These are phyloP conservation scores for Eucalyptus albens DNA, from an alignment of 345 rosid genomes.

Conservation along the genomic window DNA sequence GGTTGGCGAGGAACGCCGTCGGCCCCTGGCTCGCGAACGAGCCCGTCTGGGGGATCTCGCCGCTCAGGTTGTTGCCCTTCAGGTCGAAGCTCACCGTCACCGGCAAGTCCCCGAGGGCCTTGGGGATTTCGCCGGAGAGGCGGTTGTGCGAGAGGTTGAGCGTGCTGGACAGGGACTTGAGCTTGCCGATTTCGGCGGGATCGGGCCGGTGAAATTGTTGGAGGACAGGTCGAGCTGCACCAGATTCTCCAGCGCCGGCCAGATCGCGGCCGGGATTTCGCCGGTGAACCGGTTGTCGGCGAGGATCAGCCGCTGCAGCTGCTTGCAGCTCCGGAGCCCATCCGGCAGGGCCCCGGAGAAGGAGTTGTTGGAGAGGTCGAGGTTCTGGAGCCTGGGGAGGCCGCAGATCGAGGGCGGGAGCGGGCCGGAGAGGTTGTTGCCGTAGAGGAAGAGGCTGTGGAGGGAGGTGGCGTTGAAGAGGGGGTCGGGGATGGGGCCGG, in stretches of 20 bases:
- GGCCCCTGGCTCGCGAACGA: conserved; percentile 96
- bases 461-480: conserved; percentile 91
- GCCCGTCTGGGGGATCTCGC: conserved; percentile 87
- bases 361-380: conserved; percentile 76
- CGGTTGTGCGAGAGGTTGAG: conserved; percentile 78
- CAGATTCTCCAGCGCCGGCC: conserved; percentile 64
- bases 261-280: conserved; percentile 55
- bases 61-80: conserved; percentile 63
- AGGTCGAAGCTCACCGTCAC: conserved; percentile 86
- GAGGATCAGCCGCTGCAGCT: conserved; percentile 71
- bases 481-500: conserved; percentile 66
- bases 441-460: conserved; percentile 66
- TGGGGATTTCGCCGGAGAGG: conserved; percentile 68
- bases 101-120: conserved; percentile 62
- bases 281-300: conserved; percentile 58
- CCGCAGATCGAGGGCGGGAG: conserved; percentile 72
- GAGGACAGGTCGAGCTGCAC: conserved; percentile 81
- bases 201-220: conserved; percentile 47
- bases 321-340: conserved; percentile 48
- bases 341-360: conserved; percentile 59
- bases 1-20: conserved; percentile 83
- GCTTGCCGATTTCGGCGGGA: conserved; percentile 71
- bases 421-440: conserved; percentile 71
- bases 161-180: conserved; percentile 60
- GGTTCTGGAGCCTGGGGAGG: conserved; percentile 72